Evolutionary conservation across 2,329 filamentous ascomycete genomes (phyloP).

Genomic region (Penicillium aurantiogriseum): DNA sequence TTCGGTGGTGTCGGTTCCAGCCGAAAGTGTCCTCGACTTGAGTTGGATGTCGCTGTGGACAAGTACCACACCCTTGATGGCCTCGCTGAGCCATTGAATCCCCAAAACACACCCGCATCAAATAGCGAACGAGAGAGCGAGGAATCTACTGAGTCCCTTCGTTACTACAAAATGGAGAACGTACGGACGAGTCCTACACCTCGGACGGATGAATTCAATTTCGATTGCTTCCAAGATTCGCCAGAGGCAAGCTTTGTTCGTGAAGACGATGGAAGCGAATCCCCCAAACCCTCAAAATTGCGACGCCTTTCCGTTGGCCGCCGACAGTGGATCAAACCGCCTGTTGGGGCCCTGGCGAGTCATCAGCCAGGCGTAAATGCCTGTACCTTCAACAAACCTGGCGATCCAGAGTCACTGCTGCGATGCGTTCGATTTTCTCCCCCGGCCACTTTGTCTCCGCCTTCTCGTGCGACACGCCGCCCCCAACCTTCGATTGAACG

Average conservation of each 20-base stretch:
- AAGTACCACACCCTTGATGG: conserved; percentile 20
- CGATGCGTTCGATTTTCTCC: conserved; percentile 18
- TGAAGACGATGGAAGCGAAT: background rate
- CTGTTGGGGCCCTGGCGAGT: background rate
- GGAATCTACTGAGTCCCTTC: background rate
- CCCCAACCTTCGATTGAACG: conserved; percentile 16
- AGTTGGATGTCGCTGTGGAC: conserved; percentile 21
- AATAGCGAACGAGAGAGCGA: conserved; percentile 10
- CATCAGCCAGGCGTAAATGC: background rate
- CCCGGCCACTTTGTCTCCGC: background rate
- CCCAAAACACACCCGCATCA: conserved; percentile 22
- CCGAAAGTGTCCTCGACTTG: conserved; percentile 16
- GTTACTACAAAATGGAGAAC: conserved; percentile 3
- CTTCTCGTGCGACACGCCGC: background rate
- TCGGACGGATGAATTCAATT: conserved; percentile 3
- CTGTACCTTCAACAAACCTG: background rate
- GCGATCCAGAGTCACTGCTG: background rate
- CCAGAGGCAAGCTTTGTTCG: conserved; percentile 1
- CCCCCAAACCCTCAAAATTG: background rate
- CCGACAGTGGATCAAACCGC: background rate
- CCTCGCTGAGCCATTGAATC: conserved; percentile 14
- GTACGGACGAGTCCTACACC: conserved; percentile 8
- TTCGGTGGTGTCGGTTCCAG: background rate
- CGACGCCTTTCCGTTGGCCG: conserved; percentile 5
- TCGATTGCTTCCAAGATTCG: conserved; percentile 15